Evolutionary conservation across 1,139 yeast species (phyloP).

Genomic region (Saccharomyces hybrid): DNA sequence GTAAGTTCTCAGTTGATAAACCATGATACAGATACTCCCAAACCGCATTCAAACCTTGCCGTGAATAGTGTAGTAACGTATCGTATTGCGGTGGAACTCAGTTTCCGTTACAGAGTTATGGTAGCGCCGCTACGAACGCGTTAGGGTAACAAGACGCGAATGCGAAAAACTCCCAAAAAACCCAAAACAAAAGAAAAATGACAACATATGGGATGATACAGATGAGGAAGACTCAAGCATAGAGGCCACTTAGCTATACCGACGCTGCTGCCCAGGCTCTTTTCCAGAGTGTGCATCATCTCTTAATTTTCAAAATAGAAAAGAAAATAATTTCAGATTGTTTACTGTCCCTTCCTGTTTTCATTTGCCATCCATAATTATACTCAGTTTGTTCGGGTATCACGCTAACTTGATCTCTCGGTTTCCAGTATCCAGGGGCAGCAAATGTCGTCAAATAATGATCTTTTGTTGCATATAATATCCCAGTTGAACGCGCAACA

Average conservation of each 20-base stretch:
- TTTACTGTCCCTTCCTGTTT: background rate
- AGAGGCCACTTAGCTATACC: background rate
- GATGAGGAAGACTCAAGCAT: background rate
- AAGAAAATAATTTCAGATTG: background rate
- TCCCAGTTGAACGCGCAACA: constrained; percentile 50
- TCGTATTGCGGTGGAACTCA: too few species aligned
- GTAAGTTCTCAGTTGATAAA: too few species aligned
- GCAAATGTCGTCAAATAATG: background rate
- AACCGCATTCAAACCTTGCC: too few species aligned
- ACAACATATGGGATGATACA: background rate
- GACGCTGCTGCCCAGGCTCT: background rate
- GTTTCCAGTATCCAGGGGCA: background rate
- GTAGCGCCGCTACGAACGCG: background rate
- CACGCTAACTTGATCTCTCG: background rate
- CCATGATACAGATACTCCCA: background rate
- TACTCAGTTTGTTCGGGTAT: background rate
- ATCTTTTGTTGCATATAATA: background rate
- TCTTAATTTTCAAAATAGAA: too few species aligned
- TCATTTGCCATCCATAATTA: background rate
- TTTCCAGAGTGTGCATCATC: too few species aligned
- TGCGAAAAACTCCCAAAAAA: background rate
- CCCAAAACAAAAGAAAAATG: background rate
- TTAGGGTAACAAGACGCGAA: background rate
- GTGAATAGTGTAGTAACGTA: too few species aligned
- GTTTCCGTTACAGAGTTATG: background rate